A percentile compares a stretch with the other conserved stretches of the same genome.
These are phyloP conservation scores for Tricholoma saponaceum DNA, from an alignment of 768 basidiomycete species.

Conservation along the genomic window DNA sequence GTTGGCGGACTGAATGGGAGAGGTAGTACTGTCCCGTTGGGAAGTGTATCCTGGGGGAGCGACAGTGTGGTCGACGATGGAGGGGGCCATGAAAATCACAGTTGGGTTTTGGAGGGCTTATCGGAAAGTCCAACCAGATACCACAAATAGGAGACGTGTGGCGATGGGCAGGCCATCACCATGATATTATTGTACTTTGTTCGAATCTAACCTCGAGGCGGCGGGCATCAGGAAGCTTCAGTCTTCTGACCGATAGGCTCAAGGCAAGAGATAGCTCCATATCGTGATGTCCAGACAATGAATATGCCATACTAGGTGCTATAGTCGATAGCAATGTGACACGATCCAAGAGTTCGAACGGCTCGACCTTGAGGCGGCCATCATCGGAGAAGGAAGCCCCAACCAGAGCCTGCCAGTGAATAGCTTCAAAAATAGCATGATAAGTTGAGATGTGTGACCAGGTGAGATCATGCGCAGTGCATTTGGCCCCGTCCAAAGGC, in stretches of 20 bases:
- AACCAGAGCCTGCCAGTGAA: no score
- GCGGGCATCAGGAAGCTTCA: not conserved
- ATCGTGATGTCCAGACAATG: no score
- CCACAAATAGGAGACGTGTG: not conserved
- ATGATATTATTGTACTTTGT: not conserved
- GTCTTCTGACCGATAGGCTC: not conserved
- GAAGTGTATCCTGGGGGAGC: not conserved
- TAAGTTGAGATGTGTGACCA: no score
- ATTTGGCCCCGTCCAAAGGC: no score
- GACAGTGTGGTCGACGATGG: not conserved
- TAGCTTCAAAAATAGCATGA: no score
- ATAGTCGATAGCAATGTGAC: no score
- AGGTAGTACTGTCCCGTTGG: not conserved
- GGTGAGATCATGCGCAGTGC: no score
- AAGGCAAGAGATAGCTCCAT: no score
- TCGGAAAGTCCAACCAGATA: not conserved
- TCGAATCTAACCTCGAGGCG: not conserved
- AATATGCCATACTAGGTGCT: no score
- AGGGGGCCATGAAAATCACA: not conserved
- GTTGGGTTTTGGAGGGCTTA: not conserved
- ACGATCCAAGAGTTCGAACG: not conserved
- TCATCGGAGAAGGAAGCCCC: no score
- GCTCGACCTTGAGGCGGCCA: no score
- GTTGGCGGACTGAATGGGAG: not conserved
- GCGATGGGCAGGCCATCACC: not conserved